Percentiles rank a stretch among this genome's conserved stretches.
Conservation (phyloP, 306 rosid species). For the Malus fusca region DNA sequence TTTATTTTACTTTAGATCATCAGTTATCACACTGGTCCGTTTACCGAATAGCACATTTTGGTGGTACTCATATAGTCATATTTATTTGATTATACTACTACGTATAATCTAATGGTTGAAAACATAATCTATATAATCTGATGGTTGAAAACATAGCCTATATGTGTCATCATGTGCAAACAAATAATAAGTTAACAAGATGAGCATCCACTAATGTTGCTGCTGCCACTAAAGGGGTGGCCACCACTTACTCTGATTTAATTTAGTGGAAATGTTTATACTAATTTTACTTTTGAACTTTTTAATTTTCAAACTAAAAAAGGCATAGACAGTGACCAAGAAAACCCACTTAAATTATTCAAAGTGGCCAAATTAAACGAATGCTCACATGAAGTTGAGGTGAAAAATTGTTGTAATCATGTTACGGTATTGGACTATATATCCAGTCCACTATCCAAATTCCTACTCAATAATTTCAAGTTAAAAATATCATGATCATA, state of each 20-base stretch:
- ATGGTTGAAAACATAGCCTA: neutral
- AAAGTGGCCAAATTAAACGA: neutral
- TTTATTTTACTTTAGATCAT: neutral
- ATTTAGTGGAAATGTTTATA: neutral
- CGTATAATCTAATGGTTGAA: neutral
- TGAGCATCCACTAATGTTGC: conserved; percentile 62
- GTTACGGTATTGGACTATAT: neutral
- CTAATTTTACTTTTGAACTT: conserved; percentile 7
- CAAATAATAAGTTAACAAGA: conserved; percentile 14
- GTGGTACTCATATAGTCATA: too few relatives aligned
- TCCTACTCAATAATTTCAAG: neutral
- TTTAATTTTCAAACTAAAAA: conserved; percentile 8
- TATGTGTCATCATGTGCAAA: neutral
- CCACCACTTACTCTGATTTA: conserved; percentile 28
- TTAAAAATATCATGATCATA: neutral
- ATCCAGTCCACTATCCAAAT: neutral
- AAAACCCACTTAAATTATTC: neutral
- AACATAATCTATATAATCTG: neutral
- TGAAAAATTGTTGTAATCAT: neutral
- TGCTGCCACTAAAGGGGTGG: conserved; percentile 34
- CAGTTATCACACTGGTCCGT: neutral
- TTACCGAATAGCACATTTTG: neutral
- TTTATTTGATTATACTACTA: neutral
- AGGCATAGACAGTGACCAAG: neutral
- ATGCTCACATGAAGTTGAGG: neutral